phyloP scores from a whole-genome alignment of 2,329 filamentous ascomycete genomes.

The Colletotrichum cuscutae region DNA sequence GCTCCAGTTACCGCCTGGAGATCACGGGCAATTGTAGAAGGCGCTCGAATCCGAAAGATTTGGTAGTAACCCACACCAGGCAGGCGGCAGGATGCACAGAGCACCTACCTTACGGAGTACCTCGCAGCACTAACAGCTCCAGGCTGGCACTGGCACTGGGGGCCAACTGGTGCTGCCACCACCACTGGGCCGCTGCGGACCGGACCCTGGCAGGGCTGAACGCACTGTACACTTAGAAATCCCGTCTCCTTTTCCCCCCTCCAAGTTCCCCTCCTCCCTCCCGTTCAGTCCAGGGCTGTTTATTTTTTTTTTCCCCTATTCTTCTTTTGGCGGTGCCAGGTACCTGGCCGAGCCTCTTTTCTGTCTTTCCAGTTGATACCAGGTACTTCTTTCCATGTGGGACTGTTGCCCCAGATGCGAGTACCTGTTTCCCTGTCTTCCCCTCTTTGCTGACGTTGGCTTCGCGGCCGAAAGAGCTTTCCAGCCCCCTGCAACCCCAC shows the following conservation, averaged over 20 bases:
- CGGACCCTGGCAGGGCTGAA: conserved; percentile 36
- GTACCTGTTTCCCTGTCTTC: conserved; percentile 21
- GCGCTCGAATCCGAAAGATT: conserved; percentile 36
- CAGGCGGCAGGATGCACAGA: conserved; percentile 7
- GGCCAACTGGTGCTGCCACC: background rate
- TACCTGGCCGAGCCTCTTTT: conserved; percentile 18
- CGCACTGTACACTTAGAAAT: conserved; percentile 10
- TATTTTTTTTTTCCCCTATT: background rate
- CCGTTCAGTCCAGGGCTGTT: background rate
- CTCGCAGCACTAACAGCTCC: background rate
- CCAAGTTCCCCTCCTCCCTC: background rate
- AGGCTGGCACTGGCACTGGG: background rate
- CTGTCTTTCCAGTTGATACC: conserved; percentile 16
- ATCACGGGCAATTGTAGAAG: conserved; percentile 36
- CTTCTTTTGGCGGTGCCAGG: background rate
- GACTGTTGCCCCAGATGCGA: background rate
- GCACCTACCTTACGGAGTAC: background rate
- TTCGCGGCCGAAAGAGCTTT: conserved; percentile 6
- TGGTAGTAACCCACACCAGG: conserved; percentile 25
- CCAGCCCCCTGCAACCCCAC: conserved; percentile 28
- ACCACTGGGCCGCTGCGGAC: conserved; percentile 20
- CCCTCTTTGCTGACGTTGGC: conserved; percentile 30
- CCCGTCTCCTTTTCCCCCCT: conserved; percentile 7
- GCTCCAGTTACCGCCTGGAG: conserved; percentile 30
- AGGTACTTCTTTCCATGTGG: conserved; percentile 21